Percentiles rank a stretch among this genome's conserved stretches.
phyloP scores from a whole-genome alignment of 108 stramenopile genomes.

The Aurantiochytrium sp. region DNA sequence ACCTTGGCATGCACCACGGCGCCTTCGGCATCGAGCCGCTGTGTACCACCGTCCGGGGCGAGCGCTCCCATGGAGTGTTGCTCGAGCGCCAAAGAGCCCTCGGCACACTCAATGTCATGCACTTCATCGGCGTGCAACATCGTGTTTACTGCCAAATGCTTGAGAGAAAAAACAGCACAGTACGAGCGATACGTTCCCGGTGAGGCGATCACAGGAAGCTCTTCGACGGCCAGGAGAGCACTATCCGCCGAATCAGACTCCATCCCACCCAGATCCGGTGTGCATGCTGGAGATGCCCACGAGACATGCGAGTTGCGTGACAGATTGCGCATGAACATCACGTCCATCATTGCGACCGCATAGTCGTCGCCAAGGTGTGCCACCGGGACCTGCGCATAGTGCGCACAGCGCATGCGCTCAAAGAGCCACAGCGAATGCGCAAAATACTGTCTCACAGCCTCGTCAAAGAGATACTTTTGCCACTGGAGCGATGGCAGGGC shows the following conservation, averaged over 20 bases:
- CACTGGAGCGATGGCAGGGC: constrained; percentile 77
- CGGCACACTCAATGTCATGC: not conserved
- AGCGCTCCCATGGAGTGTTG: not conserved
- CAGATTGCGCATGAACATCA: constrained; percentile 64
- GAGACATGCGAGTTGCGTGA: constrained; percentile 69
- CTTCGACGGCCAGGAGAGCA: not conserved
- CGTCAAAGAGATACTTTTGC: constrained; percentile 74
- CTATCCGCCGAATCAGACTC: constrained; percentile 25
- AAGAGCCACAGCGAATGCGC: constrained; percentile 68
- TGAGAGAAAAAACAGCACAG: constrained; percentile 85
- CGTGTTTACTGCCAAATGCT: constrained; percentile 81
- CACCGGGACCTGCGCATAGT: constrained; percentile 80
- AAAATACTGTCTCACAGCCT: constrained; percentile 65
- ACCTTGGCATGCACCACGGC: not conserved
- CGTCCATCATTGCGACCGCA: constrained; percentile 65
- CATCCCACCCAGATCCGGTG: constrained; percentile 77
- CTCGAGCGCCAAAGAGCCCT: not conserved
- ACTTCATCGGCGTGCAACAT: constrained; percentile 51
- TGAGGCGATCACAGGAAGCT: constrained; percentile 8
- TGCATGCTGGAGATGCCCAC: constrained; percentile 74
- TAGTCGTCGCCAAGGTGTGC: constrained; percentile 79
- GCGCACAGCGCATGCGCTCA: constrained; percentile 58
- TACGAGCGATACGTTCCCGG: constrained; percentile 78
- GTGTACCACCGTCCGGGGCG: constrained; percentile 23
- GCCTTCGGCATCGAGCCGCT: constrained; percentile 27